Base-by-base conservation (phyloP, 805 yeast species). In the Suhomyces canberraensis region DNA sequence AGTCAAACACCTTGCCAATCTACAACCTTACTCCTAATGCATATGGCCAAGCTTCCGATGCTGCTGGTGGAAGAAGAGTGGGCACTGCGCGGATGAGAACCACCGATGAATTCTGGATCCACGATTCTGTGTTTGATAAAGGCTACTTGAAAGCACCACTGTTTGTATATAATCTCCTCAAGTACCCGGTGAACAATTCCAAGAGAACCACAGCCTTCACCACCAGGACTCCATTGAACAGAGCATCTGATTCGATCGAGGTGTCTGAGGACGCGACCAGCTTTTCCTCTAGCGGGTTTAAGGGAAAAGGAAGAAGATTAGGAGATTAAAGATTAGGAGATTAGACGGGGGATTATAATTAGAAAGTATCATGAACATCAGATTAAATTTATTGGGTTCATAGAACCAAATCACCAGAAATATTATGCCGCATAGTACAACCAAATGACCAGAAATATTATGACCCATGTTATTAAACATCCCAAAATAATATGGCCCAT, bases 121-220 rank as follows among this genome's bases (percentile, higher is more conserved):
- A 51, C 8, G 74, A 75, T 60, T 54, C 72, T 18, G 63, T 74
- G 25, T 71, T 73, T 16, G 77, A 70, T 40, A 60, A 65, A 29
- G 84, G 84, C 1, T 69, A 75, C 42, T 61, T 78, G 37, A 69
- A 68, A 36, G 83, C 84, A 1, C 86, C 86, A 2, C 26, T 36
- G n/a, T 57, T 64, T 56, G 41, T 69, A 14, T 68, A 65, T 47
- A 47, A 43, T 3, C 21, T 56, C 11, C 51, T 67, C 32, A 46
- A 49, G 24, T 63, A 56, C 41, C 69, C 69, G 45, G 26, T 19
- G 11, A 27, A 38, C 21, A 41, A 19, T 19, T 39, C 45, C 8
- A 31, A 19, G 17, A 16, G 42, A 9, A 22, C 31, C 3, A 41
- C 44, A 9, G 44, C 44, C 5, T 35, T 17, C 25, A 7, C 9